Conservation (phyloP, 768 basidiomycete genomes). For the Amanita polypyramis region DNA sequence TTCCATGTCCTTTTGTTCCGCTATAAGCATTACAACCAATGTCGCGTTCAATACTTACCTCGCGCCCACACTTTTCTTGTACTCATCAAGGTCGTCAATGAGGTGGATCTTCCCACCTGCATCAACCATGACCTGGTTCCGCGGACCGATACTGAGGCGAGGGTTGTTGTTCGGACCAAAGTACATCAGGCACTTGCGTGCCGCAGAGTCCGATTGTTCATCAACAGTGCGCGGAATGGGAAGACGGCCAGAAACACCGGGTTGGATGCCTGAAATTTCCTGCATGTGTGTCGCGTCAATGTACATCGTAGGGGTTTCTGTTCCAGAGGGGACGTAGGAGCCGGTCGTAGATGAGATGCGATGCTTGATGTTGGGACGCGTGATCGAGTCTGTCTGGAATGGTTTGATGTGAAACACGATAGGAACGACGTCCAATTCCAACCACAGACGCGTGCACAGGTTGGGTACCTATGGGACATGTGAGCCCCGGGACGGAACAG, state of each 20-base stretch:
- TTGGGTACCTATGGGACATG: constrained; percentile 48
- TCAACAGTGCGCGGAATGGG: constrained; percentile 71
- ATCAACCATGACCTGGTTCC: constrained; percentile 85
- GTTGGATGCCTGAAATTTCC: constrained; percentile 28
- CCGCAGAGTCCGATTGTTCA: constrained; percentile 81
- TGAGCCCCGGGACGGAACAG: constrained; percentile 10
- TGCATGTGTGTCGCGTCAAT: constrained; percentile 47
- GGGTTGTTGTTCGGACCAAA: constrained; percentile 80
- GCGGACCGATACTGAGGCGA: constrained; percentile 68
- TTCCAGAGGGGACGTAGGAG: constrained; percentile 67
- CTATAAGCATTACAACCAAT: constrained; percentile 6
- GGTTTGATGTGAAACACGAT: constrained; percentile 81
- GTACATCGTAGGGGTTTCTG: constrained; percentile 66
- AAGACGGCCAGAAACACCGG: constrained; percentile 43
- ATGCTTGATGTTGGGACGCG: constrained; percentile 73
- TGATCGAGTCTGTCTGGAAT: constrained; percentile 69
- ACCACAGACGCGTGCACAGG: constrained; percentile 78
- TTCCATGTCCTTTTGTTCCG: constrained; percentile 53
- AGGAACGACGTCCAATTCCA: constrained; percentile 76
- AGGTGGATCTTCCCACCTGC: constrained; percentile 80
- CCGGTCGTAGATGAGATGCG: constrained; percentile 73
- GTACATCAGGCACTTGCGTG: constrained; percentile 76
- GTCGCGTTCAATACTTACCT: constrained; percentile 25
- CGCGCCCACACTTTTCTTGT: constrained; percentile 56
- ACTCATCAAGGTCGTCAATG: constrained; percentile 74